Evolutionary conservation across 371 early-diverging fungal genomes (phyloP).

Genomic region (Mucor sp.): DNA sequence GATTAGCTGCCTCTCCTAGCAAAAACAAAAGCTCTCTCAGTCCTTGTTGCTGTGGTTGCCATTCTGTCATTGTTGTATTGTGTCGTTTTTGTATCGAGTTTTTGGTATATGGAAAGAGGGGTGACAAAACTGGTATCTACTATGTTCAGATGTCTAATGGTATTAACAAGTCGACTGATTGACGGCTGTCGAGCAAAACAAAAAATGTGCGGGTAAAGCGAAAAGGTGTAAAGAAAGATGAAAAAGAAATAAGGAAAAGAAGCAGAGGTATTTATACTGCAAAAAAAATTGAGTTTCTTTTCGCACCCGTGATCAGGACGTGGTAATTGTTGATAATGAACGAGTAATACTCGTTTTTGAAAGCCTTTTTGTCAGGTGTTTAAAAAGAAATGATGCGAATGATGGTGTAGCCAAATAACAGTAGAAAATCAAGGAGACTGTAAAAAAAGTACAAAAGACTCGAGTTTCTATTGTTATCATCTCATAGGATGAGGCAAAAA

Average conservation of each 20-base stretch:
- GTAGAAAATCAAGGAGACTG: neutral
- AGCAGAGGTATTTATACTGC: neutral
- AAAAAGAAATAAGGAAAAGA: slow-evolving; percentile 4
- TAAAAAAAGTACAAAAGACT: neutral
- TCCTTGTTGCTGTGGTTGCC: slow-evolving; percentile 37
- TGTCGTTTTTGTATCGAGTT: neutral
- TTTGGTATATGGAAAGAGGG: neutral
- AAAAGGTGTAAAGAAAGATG: neutral
- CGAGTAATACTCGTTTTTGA: neutral
- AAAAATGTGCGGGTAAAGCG: neutral
- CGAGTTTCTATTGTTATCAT: neutral
- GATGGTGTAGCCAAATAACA: neutral
- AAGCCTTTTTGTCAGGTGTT: neutral
- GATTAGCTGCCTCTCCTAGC: slow-evolving; percentile 38
- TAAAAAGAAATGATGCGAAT: neutral
- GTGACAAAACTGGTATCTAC: neutral
- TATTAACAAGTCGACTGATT: neutral
- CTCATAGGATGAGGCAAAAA: neutral
- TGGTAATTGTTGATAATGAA: neutral
- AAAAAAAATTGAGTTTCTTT: slow-evolving; percentile 1
- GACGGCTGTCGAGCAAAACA: neutral
- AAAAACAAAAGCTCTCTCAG: slow-evolving; percentile 36
- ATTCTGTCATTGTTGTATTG: slow-evolving; percentile 4
- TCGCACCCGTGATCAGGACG: neutral
- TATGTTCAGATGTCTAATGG: neutral